A percentile compares a stretch with the other conserved stretches of the same genome.
These are phyloP conservation scores for Starmerella floricola DNA, from an alignment of 805 yeast genomes.

Conservation along the genomic window DNA sequence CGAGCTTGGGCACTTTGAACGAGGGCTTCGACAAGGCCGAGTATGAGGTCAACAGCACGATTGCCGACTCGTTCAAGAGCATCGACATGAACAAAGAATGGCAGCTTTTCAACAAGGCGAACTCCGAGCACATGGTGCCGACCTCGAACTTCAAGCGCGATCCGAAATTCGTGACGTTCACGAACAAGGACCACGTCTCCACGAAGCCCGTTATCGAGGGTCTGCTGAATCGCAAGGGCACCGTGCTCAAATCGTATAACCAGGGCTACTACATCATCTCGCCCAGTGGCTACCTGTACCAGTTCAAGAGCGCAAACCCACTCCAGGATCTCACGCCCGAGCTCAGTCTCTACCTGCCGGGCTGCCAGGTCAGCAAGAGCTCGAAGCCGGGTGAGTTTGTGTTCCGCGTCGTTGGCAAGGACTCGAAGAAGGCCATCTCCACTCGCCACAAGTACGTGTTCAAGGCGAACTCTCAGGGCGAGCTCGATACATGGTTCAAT, in stretches of 20 bases:
- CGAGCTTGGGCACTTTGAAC: slow-evolving; percentile 26
- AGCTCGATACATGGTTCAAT: slow-evolving; percentile 37
- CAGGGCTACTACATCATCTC: slow-evolving; percentile 38
- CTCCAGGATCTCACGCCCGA: slow-evolving; percentile 30
- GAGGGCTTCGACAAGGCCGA: slow-evolving; percentile 27
- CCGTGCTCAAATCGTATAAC: slow-evolving; percentile 33
- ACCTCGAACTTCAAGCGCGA: slow-evolving; percentile 31
- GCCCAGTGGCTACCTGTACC: slow-evolving; percentile 35
- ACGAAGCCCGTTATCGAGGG: slow-evolving; percentile 40
- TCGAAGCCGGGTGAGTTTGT: slow-evolving; percentile 31
- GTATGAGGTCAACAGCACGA: slow-evolving; percentile 25
- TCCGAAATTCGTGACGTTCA: slow-evolving; percentile 30
- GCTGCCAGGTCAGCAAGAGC: slow-evolving; percentile 32
- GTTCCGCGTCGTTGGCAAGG: slow-evolving; percentile 37
- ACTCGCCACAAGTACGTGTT: slow-evolving; percentile 32
- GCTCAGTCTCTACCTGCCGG: slow-evolving; percentile 38
- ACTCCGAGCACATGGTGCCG: slow-evolving; percentile 29
- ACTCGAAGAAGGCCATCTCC: slow-evolving; percentile 26
- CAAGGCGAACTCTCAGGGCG: slow-evolving; percentile 36
- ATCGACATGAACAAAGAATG: slow-evolving; percentile 37
- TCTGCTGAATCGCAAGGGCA: slow-evolving; percentile 35
- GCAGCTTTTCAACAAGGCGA: slow-evolving; percentile 31
- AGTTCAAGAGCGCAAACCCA: slow-evolving; percentile 21
- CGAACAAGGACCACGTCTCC: slow-evolving; percentile 33
- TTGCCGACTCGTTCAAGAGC: slow-evolving; percentile 27